Conservation (phyloP, 192 early-diverging fungal species). For the Nowakowskiella sp. region DNA sequence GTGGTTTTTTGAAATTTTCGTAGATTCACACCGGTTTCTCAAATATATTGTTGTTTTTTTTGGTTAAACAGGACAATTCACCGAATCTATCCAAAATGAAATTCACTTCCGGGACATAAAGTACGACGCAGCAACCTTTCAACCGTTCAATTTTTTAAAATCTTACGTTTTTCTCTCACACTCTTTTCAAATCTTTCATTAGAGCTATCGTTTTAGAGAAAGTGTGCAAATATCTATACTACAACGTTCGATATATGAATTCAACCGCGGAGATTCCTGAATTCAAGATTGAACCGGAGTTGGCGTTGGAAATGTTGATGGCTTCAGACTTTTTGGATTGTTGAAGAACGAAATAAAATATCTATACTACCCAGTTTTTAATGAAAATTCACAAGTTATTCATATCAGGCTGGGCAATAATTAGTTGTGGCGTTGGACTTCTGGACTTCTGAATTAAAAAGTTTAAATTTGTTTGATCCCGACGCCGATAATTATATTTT, state of each 20-base stretch:
- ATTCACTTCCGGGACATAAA: conserved; percentile 89
- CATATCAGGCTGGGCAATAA: no score
- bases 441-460: no score
- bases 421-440: no score
- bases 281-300: conserved; percentile 79
- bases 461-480: no score
- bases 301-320: conserved; percentile 87
- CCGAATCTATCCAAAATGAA: conserved; percentile 79
- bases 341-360: no score
- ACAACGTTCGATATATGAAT: conserved; percentile 68
- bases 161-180: conserved; percentile 1
- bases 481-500: no score
- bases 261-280: conserved; percentile 71
- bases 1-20: neutral
- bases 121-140: conserved; percentile 32
- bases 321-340: conserved; percentile 94
- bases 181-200: conserved; percentile 2
- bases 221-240: conserved; percentile 89
- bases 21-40: neutral
- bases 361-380: no score
- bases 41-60: conserved; percentile 3
- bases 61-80: conserved; percentile 64
- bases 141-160: neutral
- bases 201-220: conserved; percentile 87
- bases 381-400: no score